Percentiles rank a stretch among this genome's conserved stretches.
phyloP scores from a whole-genome alignment of 208 protist genomes.

The Trypanosoma cruzi region DNA sequence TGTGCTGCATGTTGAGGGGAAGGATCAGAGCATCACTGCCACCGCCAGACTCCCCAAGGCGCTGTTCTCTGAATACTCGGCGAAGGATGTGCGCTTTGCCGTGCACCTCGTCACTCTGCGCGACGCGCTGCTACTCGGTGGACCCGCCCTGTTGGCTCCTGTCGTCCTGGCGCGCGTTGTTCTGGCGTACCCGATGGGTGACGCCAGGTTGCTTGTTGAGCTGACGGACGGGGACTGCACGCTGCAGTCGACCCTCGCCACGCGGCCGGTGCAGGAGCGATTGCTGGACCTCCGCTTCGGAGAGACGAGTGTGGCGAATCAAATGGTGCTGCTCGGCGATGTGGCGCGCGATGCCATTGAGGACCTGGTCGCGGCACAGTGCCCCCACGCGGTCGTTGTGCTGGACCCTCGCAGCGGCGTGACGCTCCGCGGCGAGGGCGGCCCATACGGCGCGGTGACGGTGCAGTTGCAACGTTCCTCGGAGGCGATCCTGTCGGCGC shows the following conservation, averaged over 20 bases:
- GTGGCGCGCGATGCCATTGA: conserved; percentile 55
- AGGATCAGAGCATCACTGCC: conserved; percentile 69
- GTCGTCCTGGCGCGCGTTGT: conserved; percentile 31
- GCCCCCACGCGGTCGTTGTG: conserved; percentile 42
- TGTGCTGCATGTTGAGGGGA: conserved; percentile 71
- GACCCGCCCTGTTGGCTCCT: conserved; percentile 27
- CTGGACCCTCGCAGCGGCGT: conserved; percentile 39
- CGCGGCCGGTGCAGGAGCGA: conserved; percentile 48
- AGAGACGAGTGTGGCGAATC: conserved; percentile 36
- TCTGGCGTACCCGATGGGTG: conserved; percentile 54
- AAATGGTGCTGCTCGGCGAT: conserved; percentile 61
- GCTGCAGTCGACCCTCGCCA: conserved; percentile 69
- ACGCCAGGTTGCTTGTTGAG: conserved; percentile 72
- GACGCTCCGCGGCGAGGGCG: conserved; percentile 47
- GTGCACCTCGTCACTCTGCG: conserved; percentile 72
- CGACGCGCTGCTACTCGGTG: conserved; percentile 69
- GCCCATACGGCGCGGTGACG: conserved; percentile 59
- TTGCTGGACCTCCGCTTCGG: conserved; percentile 76
- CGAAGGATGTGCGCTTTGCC: conserved; percentile 49
- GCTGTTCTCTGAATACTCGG: conserved; percentile 81
- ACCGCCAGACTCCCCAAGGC: conserved; percentile 65
- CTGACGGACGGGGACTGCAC: conserved; percentile 38
- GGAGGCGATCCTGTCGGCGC: conserved; percentile 43
- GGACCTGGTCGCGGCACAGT: conserved; percentile 65
- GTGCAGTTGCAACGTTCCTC: conserved; percentile 39